Conservation (phyloP, 495 filamentous ascomycete genomes). For the Evernia prunastri region DNA sequence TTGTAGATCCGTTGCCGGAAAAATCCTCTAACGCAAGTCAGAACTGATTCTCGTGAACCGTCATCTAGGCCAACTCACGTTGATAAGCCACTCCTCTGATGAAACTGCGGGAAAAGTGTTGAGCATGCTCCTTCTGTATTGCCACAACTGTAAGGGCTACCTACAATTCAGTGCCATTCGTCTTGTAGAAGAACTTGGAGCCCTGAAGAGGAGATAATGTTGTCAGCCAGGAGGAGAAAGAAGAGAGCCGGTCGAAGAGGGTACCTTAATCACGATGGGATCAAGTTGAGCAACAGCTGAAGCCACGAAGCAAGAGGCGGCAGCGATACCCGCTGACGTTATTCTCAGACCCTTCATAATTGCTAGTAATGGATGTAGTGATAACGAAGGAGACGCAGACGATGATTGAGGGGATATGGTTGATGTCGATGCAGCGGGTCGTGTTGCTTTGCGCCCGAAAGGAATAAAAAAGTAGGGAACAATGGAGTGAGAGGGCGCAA, state of each 20-base stretch:
- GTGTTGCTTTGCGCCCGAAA: conserved; percentile 6
- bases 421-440: neutral
- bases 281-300: conserved; percentile 53
- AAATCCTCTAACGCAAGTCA: conserved; percentile 40
- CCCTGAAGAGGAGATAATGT: conserved; percentile 39
- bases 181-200: conserved; percentile 74
- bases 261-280: conserved; percentile 64
- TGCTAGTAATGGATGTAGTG: conserved; percentile 13
- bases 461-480: neutral
- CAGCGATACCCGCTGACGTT: conserved; percentile 37
- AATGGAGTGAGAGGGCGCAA: conserved; percentile 7
- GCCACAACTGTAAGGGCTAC: conserved; percentile 22
- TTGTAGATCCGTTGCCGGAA: conserved; percentile 38
- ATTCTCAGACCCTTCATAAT: conserved; percentile 34
- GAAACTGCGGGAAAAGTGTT: conserved; percentile 39
- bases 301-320: conserved; percentile 42
- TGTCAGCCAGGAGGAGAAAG: neutral
- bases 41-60: conserved; percentile 8
- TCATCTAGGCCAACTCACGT: conserved; percentile 36
- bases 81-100: conserved; percentile 91
- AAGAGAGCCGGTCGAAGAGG: conserved; percentile 24
- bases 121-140: conserved; percentile 3
- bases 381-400: conserved; percentile 7
- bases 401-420: conserved; percentile 11
- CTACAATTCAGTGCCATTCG: conserved; percentile 73